Evolutionary conservation across 805 yeast species (phyloP), one percentile per base, ranked within the genome.

Genomic region (Priceomyces medius): DNA sequence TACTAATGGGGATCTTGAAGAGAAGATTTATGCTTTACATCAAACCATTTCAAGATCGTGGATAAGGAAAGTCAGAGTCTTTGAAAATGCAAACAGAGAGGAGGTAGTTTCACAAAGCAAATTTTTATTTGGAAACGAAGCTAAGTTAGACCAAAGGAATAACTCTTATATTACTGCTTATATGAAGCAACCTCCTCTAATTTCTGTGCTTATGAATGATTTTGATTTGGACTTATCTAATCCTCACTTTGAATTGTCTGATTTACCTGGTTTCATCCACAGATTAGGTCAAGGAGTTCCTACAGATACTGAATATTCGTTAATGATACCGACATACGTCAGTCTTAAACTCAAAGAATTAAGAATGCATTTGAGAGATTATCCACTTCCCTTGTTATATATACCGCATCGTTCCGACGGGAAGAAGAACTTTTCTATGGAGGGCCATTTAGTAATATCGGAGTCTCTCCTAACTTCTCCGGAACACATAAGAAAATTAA

Each of bases 211-310:
- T 3, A 53, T 68, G 54, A 56, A 56, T 8, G 50, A 56, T 4
- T 42, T 68, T 7, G 50, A 55, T 31, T 47, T 68, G 28, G 41
- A 46, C 6, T 3, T 68, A 4, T 37, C 55, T 2, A 38, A 55
- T 3, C 61, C 74, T 0, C 42, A 53, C 14, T 69, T 71, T 41
- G 50, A 47, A 18, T 35, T 57, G 20, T 33, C 42, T 2, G 65
- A 76, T 6, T 64, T 86, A 21, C 76, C 85, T 1, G 61, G 79
- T n/a, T 90, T 80, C 55, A 56, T 90, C 20, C 60, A 82, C 54
- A 75, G 79, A 4, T 68, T 85, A 6, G 98, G 97, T 2, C 89
- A 88, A 56, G 95, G 93, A 0, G 76, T 84, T 9, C 97, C 98
- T 0, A 54, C 56, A 39, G 87, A 84, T 43, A 79, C 88, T 0